A percentile compares a stretch with the other conserved stretches of the same genome.
Conservation (phyloP, 441 rosid species). For the Populus hybrid region DNA sequence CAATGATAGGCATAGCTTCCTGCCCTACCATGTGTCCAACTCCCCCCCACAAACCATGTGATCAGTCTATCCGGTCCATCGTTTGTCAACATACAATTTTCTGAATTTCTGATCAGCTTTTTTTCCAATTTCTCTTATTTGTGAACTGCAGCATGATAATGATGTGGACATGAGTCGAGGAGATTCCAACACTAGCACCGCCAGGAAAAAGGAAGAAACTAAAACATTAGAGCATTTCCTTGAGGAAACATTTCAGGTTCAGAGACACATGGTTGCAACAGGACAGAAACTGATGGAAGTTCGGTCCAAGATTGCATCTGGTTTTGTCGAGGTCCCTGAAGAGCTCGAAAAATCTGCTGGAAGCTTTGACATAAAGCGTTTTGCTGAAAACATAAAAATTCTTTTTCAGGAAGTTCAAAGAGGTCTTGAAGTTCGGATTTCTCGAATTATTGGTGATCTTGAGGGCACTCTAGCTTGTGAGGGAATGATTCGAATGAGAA, state of each 20-base stretch:
- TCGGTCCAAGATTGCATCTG: conserved; percentile 59
- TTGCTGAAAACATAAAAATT: conserved; percentile 54
- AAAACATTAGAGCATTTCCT: conserved; percentile 67
- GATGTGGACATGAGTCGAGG: conserved; percentile 29
- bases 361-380: conserved; percentile 59
- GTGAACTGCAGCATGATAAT: conserved; percentile 54
- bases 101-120: neutral
- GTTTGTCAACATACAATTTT: neutral
- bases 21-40: neutral
- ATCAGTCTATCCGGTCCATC: neutral
- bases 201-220: conserved; percentile 38
- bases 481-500: conserved; percentile 61
- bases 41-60: too few species aligned
- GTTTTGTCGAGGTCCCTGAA: conserved; percentile 44
- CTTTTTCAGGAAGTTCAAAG: conserved; percentile 82
- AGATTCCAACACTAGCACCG: conserved; percentile 15
- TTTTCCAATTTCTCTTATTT: neutral
- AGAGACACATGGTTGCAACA: conserved; percentile 75
- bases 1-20: conserved; percentile 1
- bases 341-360: conserved; percentile 40
- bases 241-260: conserved; percentile 88
- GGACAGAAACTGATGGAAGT: conserved; percentile 83
- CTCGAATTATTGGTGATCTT: conserved; percentile 79
- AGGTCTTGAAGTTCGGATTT: conserved; percentile 80
- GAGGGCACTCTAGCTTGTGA: conserved; percentile 85